phyloP scores from a whole-genome alignment of 1,284 basidiomycete species.

The Heterobasidion irregulare region DNA sequence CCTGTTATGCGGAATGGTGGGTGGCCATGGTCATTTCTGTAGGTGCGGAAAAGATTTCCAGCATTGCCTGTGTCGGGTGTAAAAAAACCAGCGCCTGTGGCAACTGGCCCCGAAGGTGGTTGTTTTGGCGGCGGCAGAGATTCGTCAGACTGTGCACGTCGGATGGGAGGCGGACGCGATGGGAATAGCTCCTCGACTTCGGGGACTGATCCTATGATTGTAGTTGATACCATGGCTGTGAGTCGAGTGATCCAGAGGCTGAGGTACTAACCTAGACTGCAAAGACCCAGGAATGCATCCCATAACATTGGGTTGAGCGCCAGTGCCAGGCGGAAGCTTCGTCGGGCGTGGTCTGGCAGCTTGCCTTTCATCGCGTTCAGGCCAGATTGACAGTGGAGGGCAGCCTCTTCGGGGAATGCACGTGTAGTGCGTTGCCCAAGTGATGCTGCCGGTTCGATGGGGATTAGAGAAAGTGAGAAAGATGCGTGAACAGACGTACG shows the following conservation, averaged over 20 bases:
- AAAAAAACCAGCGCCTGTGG: slow-evolving; percentile 67
- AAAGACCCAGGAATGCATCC: slow-evolving; percentile 92
- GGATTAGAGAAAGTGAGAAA: not conserved
- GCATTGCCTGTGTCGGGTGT: slow-evolving; percentile 59
- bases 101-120: slow-evolving; percentile 30
- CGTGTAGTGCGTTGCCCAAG: slow-evolving; percentile 39
- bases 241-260: not conserved
- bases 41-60: slow-evolving; percentile 39
- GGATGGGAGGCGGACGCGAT: slow-evolving; percentile 50
- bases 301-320: slow-evolving; percentile 75
- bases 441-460: slow-evolving; percentile 32
- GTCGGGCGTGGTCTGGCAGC: slow-evolving; percentile 60
- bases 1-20: slow-evolving; percentile 47
- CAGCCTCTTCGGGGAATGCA: slow-evolving; percentile 56
- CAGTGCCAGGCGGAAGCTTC: slow-evolving; percentile 69
- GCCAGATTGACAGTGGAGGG: slow-evolving; percentile 63
- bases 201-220: slow-evolving; percentile 47
- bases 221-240: slow-evolving; percentile 9
- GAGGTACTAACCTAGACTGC: slow-evolving; percentile 59
- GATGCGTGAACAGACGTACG: slow-evolving; percentile 31
- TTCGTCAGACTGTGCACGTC: slow-evolving; percentile 42
- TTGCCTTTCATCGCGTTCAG: slow-evolving; percentile 68
- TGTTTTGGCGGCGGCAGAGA: slow-evolving; percentile 28
- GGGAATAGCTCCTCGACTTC: slow-evolving; percentile 67
- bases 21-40: slow-evolving; percentile 36